Evolutionary conservation across 345 rosid genomes (phyloP), one percentile per base, ranked within the genome.

Genomic region (Orychophragmus violaceus): DNA sequence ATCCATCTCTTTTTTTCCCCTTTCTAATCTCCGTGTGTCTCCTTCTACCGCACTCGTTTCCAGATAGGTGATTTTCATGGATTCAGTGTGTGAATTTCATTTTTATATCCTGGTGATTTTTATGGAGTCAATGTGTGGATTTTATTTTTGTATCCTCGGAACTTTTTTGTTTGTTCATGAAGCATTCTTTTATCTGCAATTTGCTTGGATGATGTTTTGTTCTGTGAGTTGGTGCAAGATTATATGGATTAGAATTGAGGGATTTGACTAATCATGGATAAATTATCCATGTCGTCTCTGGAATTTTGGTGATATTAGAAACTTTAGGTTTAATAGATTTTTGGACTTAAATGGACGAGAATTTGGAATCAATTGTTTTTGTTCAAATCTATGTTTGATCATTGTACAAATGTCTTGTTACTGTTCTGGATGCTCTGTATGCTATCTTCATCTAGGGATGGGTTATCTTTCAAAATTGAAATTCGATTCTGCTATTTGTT

Each of bases 401-500:
- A 27, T 18, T 39, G 22, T 41, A 6, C 0, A 30, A 46, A 1
- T 63, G 23, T 48, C 17, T 32, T 28, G 37, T 46, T 11, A 30
- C 36, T 21, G 11, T 70, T 59, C 5, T 51, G 28, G 44, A 11
- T 62, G 10, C 37, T 41, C 28, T 51, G 21, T 71, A 5, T 64
- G 30, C 42, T 23, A 8, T 42, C 59, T 39, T 59, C 39, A 46
- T 41, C 49, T 49, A 18, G 50, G 49, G 49, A 7, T 54, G 1
- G n/a, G 41, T 55, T 48, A 36, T 51, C 3, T 52, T 9, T n/a
- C 14, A 37, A 8, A 28, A 51, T 27, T n/a, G 56, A 18, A 61
- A 82, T 72, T 62, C 61, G 45, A 66, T 78, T 67, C 70, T 85
- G 80, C 19, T 58, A 16, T n/a, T n/a, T 56, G 0, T 23, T 6